Conservation (phyloP, 2,329 filamentous ascomycete species). For the Verticillium nubilum region DNA sequence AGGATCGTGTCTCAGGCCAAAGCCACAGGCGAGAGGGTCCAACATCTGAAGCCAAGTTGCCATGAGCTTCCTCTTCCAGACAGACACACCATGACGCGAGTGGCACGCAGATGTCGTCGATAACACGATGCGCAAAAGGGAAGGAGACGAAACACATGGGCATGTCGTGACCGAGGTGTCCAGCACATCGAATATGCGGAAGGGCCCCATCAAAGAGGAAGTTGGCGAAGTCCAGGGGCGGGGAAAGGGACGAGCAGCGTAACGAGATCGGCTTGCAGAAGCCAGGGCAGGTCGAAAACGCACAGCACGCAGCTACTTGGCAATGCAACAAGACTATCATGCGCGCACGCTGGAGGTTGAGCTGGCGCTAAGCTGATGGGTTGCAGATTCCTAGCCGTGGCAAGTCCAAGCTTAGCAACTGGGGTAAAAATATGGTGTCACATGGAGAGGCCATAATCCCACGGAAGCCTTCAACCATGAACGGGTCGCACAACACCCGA, state of each 20-base stretch:
- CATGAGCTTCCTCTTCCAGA: background rate
- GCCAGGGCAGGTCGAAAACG: background rate
- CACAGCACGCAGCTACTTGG: constrained; percentile 4
- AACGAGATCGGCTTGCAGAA: background rate
- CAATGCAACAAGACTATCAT: constrained; percentile 9
- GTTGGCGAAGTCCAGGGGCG: background rate
- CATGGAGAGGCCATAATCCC: background rate
- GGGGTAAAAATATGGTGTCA: background rate
- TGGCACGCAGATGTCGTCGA: constrained; percentile 53
- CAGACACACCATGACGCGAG: background rate
- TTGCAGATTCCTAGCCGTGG: background rate
- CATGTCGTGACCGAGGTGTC: constrained; percentile 5
- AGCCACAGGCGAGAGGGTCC: background rate
- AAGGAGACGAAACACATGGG: constrained; percentile 4
- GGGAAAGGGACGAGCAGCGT: background rate
- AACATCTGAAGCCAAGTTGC: background rate
- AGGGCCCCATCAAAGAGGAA: constrained; percentile 3
- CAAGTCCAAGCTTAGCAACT: background rate
- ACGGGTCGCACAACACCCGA: background rate
- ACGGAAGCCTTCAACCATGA: background rate
- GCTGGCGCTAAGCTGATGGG: background rate
- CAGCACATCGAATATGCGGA: constrained; percentile 4
- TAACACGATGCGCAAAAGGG: constrained; percentile 29
- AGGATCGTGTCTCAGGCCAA: background rate
- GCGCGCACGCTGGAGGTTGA: background rate